phyloP scores from a whole-genome alignment of 805 yeast genomes.

The Saturnispora dispora region DNA sequence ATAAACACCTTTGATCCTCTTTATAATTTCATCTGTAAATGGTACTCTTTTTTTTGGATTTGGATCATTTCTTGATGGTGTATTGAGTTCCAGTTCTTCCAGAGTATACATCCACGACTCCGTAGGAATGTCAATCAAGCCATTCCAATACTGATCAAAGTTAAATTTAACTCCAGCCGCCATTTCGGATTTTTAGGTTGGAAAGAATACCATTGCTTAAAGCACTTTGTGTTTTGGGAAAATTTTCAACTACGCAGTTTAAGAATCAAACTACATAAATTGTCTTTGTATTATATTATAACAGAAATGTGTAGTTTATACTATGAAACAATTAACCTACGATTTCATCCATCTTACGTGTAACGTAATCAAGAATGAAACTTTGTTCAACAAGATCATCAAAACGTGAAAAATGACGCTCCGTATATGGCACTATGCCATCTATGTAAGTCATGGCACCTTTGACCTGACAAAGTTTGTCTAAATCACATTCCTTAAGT shows the following conservation, averaged over 20 bases:
- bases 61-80: conserved; percentile 30
- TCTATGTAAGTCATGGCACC: conserved; percentile 64
- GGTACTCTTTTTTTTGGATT: conserved; percentile 22
- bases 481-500: conserved; percentile 44
- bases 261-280: neutral
- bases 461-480: conserved; percentile 50
- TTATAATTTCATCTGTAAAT: conserved; percentile 31
- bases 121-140: conserved; percentile 19
- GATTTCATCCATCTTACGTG: conserved; percentile 60
- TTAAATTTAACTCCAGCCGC: neutral
- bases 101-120: conserved; percentile 23
- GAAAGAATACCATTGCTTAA: neutral
- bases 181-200: neutral
- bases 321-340: conserved; percentile 5
- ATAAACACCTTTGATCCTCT: conserved; percentile 39
- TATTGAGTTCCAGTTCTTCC: conserved; percentile 17
- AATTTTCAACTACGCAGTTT: neutral
- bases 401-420: conserved; percentile 70
- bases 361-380: conserved; percentile 73
- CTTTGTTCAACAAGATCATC: conserved; percentile 81
- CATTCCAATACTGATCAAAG: conserved; percentile 22
- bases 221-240: neutral
- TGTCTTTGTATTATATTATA: neutral
- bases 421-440: conserved; percentile 78
- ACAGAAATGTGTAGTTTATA: neutral